Conservation (phyloP, 2,329 filamentous ascomycete species). For the Calonectria montana region DNA sequence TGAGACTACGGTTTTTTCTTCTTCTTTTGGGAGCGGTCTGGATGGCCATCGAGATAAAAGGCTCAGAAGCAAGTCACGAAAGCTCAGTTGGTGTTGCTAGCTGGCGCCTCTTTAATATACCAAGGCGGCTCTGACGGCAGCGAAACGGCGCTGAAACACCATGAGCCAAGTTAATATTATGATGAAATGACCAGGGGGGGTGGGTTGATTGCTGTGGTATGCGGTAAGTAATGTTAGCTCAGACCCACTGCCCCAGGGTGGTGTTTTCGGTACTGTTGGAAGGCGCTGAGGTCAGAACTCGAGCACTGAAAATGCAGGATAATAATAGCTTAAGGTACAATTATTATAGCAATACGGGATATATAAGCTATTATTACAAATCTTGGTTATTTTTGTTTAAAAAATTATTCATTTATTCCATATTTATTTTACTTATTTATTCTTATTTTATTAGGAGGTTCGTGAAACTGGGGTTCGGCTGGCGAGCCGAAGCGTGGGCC, state of each 20-base stretch:
- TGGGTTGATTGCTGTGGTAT: not conserved
- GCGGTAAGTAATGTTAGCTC: too few relatives aligned
- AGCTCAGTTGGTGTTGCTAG: not conserved
- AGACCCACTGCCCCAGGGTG: too few relatives aligned
- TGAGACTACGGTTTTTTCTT: not conserved
- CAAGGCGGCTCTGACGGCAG: conserved; percentile 3
- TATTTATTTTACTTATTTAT: too few relatives aligned
- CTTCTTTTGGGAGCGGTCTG: not conserved
- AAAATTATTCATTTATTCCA: too few relatives aligned
- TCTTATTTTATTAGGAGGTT: too few relatives aligned
- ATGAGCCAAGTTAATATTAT: not conserved
- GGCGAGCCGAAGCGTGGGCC: not conserved
- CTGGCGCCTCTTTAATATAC: not conserved
- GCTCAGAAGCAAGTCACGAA: not conserved
- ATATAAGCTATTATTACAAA: too few relatives aligned
- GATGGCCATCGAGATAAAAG: not conserved
- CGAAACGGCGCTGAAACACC: conserved; percentile 10
- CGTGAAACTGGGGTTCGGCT: not conserved
- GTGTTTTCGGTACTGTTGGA: too few relatives aligned
- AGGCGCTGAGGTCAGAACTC: too few relatives aligned
- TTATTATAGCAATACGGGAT: too few relatives aligned
- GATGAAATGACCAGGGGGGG: not conserved
- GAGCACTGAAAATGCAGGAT: too few relatives aligned
- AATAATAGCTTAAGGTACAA: too few relatives aligned
- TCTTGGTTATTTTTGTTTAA: too few relatives aligned